Conservation (phyloP, 176 grass and related monocot species). For the sorghum (Sorghum bicolor) region Sorghum_bicolor_NCBIv3 NC_012877.2:2523501-2524000, state of each 20-base stretch:
- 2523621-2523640: constrained; percentile 51
- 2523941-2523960: constrained; percentile 32
- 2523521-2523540: neutral
- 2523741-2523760: constrained; percentile 48
- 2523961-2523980: constrained; percentile 52
- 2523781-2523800: constrained; percentile 42
- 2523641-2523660: constrained; percentile 60
- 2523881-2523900: constrained; percentile 42
- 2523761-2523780: constrained; percentile 77
- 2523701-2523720: constrained; percentile 35
- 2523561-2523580: constrained; percentile 66
- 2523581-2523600: constrained; percentile 50
- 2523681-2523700: constrained; percentile 82
- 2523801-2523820: constrained; percentile 19
- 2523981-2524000: constrained; percentile 59
- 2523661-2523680: constrained; percentile 64
- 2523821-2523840: constrained; percentile 47
- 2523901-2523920: constrained; percentile 27
- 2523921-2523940: constrained; percentile 56
- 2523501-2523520: constrained; percentile 2
- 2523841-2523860: constrained; percentile 59
- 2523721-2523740: constrained; percentile 50
- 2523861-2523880: constrained; percentile 64
- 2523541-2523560: neutral
- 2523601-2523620: constrained; percentile 29